Conservation (phyloP, 768 basidiomycete genomes). For the Leccinum truebloodii region DNA sequence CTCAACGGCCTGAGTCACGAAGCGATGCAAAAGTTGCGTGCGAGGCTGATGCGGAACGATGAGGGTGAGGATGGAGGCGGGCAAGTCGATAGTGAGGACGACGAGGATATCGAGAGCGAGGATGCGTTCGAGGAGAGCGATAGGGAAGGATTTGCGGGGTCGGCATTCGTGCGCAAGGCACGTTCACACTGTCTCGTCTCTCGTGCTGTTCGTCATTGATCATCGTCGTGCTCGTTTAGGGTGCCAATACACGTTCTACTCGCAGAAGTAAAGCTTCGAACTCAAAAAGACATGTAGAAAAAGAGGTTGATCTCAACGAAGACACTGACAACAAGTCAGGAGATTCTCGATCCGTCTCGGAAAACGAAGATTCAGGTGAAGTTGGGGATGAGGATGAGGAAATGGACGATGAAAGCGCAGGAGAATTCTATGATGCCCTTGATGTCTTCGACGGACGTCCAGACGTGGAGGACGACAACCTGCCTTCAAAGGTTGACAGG, state of each 20-base stretch:
- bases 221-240: slow-evolving; percentile 9
- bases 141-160: slow-evolving; percentile 74
- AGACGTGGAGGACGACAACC: slow-evolving; percentile 29
- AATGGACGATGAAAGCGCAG: slow-evolving; percentile 48
- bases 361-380: slow-evolving; percentile 33
- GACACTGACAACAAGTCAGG: slow-evolving; percentile 38
- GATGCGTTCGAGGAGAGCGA: slow-evolving; percentile 82
- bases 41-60: slow-evolving; percentile 54
- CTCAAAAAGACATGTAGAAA: slow-evolving; percentile 35
- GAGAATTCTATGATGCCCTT: slow-evolving; percentile 62
- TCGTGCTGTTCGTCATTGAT: not conserved
- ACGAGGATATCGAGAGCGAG: slow-evolving; percentile 86
- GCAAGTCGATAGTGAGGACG: slow-evolving; percentile 64
- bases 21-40: slow-evolving; percentile 35
- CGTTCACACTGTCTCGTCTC: not conserved
- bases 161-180: slow-evolving; percentile 38
- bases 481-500: slow-evolving; percentile 13
- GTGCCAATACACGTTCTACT: slow-evolving; percentile 12
- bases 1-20: slow-evolving; percentile 30
- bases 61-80: slow-evolving; percentile 43
- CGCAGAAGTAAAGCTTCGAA: slow-evolving; percentile 26
- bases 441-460: slow-evolving; percentile 68
- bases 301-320: slow-evolving; percentile 70
- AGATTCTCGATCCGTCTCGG: slow-evolving; percentile 19
- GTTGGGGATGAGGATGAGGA: slow-evolving; percentile 38